Percentiles rank a stretch among this genome's conserved stretches.
Conservation (phyloP, 108 stramenopile species). For the Cylindrotheca closterium region DNA sequence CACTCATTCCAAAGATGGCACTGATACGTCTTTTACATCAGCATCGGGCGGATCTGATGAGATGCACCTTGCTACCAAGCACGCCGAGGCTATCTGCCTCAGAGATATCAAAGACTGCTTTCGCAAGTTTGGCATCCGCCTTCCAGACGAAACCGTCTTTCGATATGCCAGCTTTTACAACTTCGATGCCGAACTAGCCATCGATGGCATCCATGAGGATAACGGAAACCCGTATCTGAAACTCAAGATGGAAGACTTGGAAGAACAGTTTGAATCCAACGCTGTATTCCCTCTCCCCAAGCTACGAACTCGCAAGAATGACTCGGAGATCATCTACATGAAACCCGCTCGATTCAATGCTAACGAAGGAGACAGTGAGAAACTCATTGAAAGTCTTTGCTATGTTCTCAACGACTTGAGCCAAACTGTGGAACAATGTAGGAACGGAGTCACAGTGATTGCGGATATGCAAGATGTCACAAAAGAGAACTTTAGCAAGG, state of each 20-base stretch:
- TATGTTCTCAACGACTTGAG: slow-evolving; percentile 40
- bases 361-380: slow-evolving; percentile 26
- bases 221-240: not conserved
- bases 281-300: slow-evolving; percentile 50
- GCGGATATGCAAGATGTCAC: slow-evolving; percentile 54
- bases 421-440: slow-evolving; percentile 16
- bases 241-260: not conserved
- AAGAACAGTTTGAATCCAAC: slow-evolving; percentile 25
- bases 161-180: not conserved
- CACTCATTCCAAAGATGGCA: too few species aligned
- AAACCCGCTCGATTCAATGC: slow-evolving; percentile 41
- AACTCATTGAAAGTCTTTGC: slow-evolving; percentile 46
- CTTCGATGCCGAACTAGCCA: not conserved
- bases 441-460: slow-evolving; percentile 47
- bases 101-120: too few species aligned
- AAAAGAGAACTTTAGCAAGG: slow-evolving; percentile 40
- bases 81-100: too few species aligned
- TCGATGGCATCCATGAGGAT: not conserved
- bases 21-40: too few species aligned
- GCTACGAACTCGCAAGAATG: slow-evolving; percentile 34
- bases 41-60: too few species aligned
- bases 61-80: too few species aligned
- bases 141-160: too few species aligned
- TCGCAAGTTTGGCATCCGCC: too few species aligned
- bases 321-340: slow-evolving; percentile 52